Evolutionary conservation across 1,139 yeast genomes (phyloP), one percentile per base, ranked within the genome.

Genomic region (Yamadazyma aaseri): DNA sequence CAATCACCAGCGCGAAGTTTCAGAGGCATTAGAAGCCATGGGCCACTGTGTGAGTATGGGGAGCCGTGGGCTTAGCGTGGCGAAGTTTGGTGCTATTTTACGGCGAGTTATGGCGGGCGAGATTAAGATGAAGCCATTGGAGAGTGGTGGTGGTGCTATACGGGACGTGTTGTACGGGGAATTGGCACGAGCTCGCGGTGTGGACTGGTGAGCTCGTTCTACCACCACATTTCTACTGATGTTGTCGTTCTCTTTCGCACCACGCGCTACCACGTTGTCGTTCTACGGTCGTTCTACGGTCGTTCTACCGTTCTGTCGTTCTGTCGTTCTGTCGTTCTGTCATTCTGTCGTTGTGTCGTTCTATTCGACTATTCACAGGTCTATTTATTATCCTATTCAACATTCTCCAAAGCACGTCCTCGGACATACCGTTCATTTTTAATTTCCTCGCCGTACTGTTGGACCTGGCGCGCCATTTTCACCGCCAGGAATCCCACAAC

Each of bases 1-100:
- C 51, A 86, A 87, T 54, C 98, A 92, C 55, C 97, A 92, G 56
- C 50, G 60, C 18, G 95, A 90, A 46, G 80, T 87, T 7, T 95
- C 96, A 0, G 46, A 59, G 5, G 41, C 44, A 28, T 38, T 46
- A 15, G 33, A 26, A 7, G 17, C 15, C 6, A 26, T 35, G 17
- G 32, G 34, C 15, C 36, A 42, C 25, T 39, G 45, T 26, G 28
- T 35, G 10, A 31, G n/a, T 7, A 10, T 22, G 12, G 25, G 20
- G 24, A 17, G 20, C 10, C 7, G 5, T 12, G 25, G 8, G 12
- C n/a, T 22, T 7, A 22, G 6, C 13, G n/a, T 22, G 12, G 12
- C 6, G 8, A 22, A 11, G 13, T 22, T 22, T 12, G 7, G 7
- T 12, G 6, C 28, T 10, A 11, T 25, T 10, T 18, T 18, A 7